Percentiles rank a stretch among this genome's conserved stretches.
Evolutionary conservation across 1,284 basidiomycete species (phyloP).

Genomic region (Cryptococcus deneoformans): DNA sequence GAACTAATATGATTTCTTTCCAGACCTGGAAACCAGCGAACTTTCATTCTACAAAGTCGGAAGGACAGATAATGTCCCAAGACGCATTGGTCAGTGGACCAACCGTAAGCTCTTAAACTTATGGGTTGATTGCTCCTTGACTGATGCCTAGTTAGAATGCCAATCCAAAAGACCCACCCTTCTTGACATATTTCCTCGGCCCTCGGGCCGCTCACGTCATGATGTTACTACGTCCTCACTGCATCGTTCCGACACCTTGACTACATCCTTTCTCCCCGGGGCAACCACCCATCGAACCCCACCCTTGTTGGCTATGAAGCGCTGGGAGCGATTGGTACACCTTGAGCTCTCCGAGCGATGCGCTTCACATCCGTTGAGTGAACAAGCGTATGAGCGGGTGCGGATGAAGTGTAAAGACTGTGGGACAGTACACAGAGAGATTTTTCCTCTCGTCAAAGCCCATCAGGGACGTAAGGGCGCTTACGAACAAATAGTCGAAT

Average conservation of each 20-base stretch:
- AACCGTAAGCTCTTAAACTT: constrained; percentile 28
- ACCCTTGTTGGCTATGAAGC: constrained; percentile 28
- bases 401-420: constrained; percentile 40
- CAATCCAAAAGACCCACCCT: constrained; percentile 41
- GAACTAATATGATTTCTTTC: background rate
- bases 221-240: constrained; percentile 3
- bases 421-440: constrained; percentile 40
- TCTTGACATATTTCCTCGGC: constrained; percentile 45
- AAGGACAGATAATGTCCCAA: constrained; percentile 47
- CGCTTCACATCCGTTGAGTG: constrained; percentile 1
- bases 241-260: constrained; percentile 13
- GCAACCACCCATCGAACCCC: constrained; percentile 19
- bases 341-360: constrained; percentile 45
- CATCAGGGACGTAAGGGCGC: constrained; percentile 1
- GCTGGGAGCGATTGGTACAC: constrained; percentile 48
- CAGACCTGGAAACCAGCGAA: constrained; percentile 28
- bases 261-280: constrained; percentile 36
- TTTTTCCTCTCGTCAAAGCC: constrained; percentile 33
- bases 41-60: constrained; percentile 47
- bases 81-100: constrained; percentile 47
- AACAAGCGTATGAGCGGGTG: constrained; percentile 16
- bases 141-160: constrained; percentile 26
- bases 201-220: background rate
- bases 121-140: background rate
- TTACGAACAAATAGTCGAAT: constrained; percentile 42